Percentiles rank a stretch among this genome's conserved stretches.
Evolutionary conservation across 148 eudicot genomes (phyloP).

Genomic region (Cornus controversa): DNA sequence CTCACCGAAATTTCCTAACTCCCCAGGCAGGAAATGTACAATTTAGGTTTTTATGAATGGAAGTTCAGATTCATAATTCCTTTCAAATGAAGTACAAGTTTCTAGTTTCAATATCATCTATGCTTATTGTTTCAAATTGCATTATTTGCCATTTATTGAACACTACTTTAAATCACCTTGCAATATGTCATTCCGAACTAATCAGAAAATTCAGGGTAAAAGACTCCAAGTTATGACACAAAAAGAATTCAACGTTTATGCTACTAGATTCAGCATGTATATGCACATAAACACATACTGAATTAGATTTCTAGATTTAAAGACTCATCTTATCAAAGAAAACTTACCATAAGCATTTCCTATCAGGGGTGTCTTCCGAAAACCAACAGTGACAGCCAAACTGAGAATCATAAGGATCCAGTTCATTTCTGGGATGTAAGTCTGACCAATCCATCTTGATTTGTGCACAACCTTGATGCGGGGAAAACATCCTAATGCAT

Average conservation of each 20-base stretch:
- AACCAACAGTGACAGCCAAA: slow-evolving; percentile 39
- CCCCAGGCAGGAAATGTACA: background rate
- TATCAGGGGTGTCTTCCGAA: slow-evolving; percentile 33
- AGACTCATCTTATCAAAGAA: background rate
- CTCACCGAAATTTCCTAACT: background rate
- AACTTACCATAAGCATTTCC: slow-evolving; percentile 54
- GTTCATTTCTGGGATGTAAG: slow-evolving; percentile 54
- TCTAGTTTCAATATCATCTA: background rate
- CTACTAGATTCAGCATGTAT: background rate
- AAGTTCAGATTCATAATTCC: background rate
- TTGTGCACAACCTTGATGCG: slow-evolving; percentile 50
- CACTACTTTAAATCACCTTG: background rate
- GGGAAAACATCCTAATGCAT: slow-evolving; percentile 51
- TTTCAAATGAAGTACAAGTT: background rate
- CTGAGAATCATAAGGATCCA: slow-evolving; percentile 54
- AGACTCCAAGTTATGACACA: background rate
- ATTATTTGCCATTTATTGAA: background rate
- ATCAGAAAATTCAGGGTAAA: background rate
- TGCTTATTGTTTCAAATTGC: background rate
- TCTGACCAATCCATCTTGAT: slow-evolving; percentile 44
- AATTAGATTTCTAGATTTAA: background rate
- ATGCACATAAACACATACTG: background rate
- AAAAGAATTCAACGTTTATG: background rate
- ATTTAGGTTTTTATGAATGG: background rate
- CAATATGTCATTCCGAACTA: background rate